Percentiles rank a stretch among this genome's conserved stretches.
phyloP scores from a whole-genome alignment of 257 asterid species.

The Lavandula angustifolia region DNA sequence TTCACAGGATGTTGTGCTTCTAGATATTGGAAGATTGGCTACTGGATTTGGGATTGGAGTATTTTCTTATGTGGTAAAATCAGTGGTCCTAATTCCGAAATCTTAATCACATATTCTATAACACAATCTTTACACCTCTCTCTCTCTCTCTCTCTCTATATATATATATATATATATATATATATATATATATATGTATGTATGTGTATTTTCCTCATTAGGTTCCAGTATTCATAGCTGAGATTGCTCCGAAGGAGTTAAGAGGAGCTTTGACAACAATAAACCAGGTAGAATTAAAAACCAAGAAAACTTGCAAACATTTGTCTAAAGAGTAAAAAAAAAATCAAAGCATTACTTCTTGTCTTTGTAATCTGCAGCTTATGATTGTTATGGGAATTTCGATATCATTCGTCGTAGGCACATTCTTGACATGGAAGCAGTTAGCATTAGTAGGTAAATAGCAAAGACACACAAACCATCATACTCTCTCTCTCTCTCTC shows the following conservation, averaged over 20 bases:
- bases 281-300: constrained; percentile 69
- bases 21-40: constrained; percentile 85
- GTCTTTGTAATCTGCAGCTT: constrained; percentile 75
- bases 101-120: neutral
- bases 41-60: constrained; percentile 98
- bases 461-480: constrained; percentile 7
- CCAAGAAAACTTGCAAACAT: neutral
- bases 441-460: constrained; percentile 82
- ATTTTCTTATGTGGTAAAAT: constrained; percentile 76
- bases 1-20: constrained; percentile 49
- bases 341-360: too few relatives aligned
- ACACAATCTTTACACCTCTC: too few relatives aligned
- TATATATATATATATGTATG: too few relatives aligned
- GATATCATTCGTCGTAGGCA: constrained; percentile 81
- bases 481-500: too few relatives aligned
- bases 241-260: constrained; percentile 86
- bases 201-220: constrained; percentile 33
- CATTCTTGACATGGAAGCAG: constrained; percentile 69
- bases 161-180: too few relatives aligned
- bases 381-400: constrained; percentile 82
- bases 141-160: too few relatives aligned
- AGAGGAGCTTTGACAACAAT: constrained; percentile 83
- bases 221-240: constrained; percentile 95
- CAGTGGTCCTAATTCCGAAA: neutral
- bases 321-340: too few relatives aligned